Conservation (phyloP, 345 rosid species). For the Acer saccharum region DNA sequence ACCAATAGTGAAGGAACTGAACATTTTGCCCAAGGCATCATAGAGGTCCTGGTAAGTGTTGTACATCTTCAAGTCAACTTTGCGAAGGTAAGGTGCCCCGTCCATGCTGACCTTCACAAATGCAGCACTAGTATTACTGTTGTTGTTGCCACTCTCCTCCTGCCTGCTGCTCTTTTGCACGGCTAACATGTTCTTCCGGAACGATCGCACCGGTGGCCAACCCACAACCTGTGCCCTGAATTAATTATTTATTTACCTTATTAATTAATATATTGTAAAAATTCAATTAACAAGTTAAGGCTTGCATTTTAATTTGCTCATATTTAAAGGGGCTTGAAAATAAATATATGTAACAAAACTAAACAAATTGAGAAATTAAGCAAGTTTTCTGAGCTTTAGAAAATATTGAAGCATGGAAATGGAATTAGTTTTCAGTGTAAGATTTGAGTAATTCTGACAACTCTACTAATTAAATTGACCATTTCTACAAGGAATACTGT, state of each 20-base stretch:
- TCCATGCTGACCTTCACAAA: slow-evolving; percentile 95
- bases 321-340: too few species aligned
- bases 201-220: slow-evolving; percentile 98
- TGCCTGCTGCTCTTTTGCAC: slow-evolving; percentile 45
- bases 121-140: slow-evolving; percentile 17
- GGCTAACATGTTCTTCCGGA: slow-evolving; percentile 65
- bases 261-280: background rate
- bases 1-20: slow-evolving; percentile 84
- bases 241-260: background rate
- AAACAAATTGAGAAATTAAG: background rate
- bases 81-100: slow-evolving; percentile 93
- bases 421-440: background rate
- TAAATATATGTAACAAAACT: background rate
- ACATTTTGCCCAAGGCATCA: slow-evolving; percentile 66
- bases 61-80: slow-evolving; percentile 81
- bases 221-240: slow-evolving; percentile 89
- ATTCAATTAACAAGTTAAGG: background rate
- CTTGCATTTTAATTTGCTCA: background rate
- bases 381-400: background rate
- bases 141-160: slow-evolving; percentile 15
- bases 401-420: background rate
- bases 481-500: background rate
- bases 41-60: slow-evolving; percentile 69
- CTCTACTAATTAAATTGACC: background rate
- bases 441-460: background rate